Conservation (phyloP, 129 eudicot species). For the Kitagawia praeruptora region DNA sequence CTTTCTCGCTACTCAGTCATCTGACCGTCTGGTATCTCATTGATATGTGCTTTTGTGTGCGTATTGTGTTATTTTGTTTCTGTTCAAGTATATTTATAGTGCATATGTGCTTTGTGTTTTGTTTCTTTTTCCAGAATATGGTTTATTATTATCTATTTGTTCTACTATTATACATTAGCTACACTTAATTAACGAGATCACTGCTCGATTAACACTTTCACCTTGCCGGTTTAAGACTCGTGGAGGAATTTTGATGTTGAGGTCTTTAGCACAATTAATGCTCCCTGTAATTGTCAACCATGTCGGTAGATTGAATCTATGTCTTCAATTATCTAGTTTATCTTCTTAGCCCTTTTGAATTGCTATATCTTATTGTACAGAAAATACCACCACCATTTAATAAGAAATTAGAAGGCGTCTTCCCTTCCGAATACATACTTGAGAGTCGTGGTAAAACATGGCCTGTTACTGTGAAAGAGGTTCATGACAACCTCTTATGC, state of each 20-base stretch:
- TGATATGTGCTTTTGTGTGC: background rate
- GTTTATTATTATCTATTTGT: no score
- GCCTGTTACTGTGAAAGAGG: background rate
- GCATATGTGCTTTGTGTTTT: background rate
- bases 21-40: background rate
- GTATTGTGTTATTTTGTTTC: background rate
- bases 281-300: background rate
- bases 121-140: background rate
- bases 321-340: background rate
- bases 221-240: background rate
- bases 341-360: background rate
- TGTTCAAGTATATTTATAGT: no score
- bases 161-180: no score
- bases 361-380: background rate
- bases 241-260: no score
- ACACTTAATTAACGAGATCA: background rate
- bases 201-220: no score
- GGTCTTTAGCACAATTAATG: background rate
- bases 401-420: background rate
- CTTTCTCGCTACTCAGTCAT: background rate
- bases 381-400: background rate
- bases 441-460: background rate
- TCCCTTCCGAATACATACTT: background rate
- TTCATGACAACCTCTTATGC: background rate
- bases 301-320: background rate